A percentile compares a stretch with the other conserved stretches of the same genome.
phyloP scores from a whole-genome alignment of 768 basidiomycete genomes.

The Pisolithus orientalis region DNA sequence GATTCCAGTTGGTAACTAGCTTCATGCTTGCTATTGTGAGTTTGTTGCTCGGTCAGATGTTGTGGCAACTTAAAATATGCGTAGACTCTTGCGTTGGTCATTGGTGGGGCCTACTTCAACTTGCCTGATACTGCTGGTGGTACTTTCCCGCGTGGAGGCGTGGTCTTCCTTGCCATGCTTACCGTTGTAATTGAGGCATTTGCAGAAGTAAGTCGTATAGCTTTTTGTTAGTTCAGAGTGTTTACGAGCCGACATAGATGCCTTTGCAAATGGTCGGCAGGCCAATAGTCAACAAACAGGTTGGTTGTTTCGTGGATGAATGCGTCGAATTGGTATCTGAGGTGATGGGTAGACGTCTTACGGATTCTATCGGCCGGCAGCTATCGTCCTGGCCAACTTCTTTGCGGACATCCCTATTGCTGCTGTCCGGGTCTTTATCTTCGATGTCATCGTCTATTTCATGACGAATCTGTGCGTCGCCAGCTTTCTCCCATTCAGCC shows the following conservation, averaged over 20 bases:
- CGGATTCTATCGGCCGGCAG: constrained; percentile 61
- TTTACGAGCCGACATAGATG: constrained; percentile 36
- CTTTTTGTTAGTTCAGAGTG: background rate
- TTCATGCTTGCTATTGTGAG: constrained; percentile 55
- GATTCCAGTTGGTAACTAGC: constrained; percentile 70
- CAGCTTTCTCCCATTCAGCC: constrained; percentile 17
- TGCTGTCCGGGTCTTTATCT: constrained; percentile 49
- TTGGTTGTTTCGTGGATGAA: constrained; percentile 9
- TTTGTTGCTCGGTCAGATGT: background rate
- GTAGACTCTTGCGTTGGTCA: constrained; percentile 39
- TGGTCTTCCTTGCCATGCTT: constrained; percentile 68
- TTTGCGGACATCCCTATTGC: constrained; percentile 68
- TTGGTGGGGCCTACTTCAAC: constrained; percentile 71
- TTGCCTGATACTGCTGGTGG: constrained; percentile 69
- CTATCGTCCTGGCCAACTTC: constrained; percentile 60
- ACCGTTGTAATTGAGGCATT: constrained; percentile 69
- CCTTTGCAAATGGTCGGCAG: constrained; percentile 76
- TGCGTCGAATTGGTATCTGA: background rate
- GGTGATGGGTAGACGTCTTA: constrained; percentile 39
- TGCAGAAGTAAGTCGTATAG: constrained; percentile 43
- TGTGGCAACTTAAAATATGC: background rate
- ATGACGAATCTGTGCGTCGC: constrained; percentile 45
- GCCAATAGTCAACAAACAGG: constrained; percentile 67
- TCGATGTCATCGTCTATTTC: constrained; percentile 65
- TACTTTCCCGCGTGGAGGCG: constrained; percentile 81